phyloP scores from a whole-genome alignment of 768 basidiomycete genomes.

The Pleurotus citrinopileatus region DNA sequence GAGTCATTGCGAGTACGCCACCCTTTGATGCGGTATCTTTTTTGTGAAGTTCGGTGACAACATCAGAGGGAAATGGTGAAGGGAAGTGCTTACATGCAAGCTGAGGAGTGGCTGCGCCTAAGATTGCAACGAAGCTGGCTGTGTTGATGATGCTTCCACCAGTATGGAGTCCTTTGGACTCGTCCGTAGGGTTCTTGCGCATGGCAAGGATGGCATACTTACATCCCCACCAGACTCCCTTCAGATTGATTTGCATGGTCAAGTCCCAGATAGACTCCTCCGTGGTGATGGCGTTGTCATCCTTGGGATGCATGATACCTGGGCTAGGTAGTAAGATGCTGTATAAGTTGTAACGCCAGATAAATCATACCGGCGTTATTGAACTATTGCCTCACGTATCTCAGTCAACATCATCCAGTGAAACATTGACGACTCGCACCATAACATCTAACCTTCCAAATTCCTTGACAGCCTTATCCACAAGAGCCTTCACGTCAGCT shows the following conservation, averaged over 20 bases:
- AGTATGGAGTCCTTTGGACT: slow-evolving; percentile 70
- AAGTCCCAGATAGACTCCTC: slow-evolving; percentile 96
- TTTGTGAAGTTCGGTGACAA: slow-evolving; percentile 6
- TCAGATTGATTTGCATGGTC: slow-evolving; percentile 92
- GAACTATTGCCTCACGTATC: slow-evolving; percentile 51
- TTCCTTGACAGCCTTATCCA: slow-evolving; percentile 73
- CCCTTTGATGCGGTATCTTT: slow-evolving; percentile 97
- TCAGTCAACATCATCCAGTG: slow-evolving; percentile 2
- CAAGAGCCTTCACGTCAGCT: slow-evolving; percentile 75
- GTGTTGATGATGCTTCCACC: slow-evolving; percentile 98
- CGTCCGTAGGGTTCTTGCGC: slow-evolving; percentile 87
- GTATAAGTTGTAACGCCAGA: background rate
- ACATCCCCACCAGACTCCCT: slow-evolving; percentile 99
- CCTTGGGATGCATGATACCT: slow-evolving; percentile 98
- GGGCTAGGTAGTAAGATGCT: background rate
- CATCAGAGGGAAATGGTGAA: slow-evolving; percentile 3
- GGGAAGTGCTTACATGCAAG: slow-evolving; percentile 74
- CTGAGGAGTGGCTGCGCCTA: slow-evolving; percentile 98
- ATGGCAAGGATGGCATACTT: slow-evolving; percentile 97
- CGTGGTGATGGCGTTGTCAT: slow-evolving; percentile 94
- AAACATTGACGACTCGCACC: slow-evolving; percentile 43
- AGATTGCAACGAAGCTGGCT: slow-evolving; percentile 92
- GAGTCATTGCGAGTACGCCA: slow-evolving; percentile 97
- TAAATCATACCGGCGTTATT: slow-evolving; percentile 76
- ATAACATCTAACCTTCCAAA: slow-evolving; percentile 96